These are phyloP conservation scores for Linaria vulgaris DNA, from an alignment of 257 asterid species.

Conservation along the genomic window DNA sequence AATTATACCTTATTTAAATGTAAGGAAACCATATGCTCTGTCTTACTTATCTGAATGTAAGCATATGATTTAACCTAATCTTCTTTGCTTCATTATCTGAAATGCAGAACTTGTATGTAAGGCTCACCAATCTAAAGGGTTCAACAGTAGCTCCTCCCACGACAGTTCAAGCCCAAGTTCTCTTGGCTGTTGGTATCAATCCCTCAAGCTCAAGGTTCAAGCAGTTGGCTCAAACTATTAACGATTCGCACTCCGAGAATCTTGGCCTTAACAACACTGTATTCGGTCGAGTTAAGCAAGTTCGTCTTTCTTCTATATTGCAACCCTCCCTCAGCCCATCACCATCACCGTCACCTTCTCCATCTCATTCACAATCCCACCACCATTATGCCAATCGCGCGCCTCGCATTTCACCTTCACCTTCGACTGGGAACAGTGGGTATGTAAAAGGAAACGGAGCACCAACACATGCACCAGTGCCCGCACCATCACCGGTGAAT, in stretches of 20 bases:
- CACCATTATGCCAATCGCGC: constrained; percentile 39
- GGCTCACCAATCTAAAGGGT: constrained; percentile 75
- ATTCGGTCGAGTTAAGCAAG: constrained; percentile 94
- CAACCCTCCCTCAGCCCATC: constrained; percentile 53
- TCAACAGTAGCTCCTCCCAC: constrained; percentile 73
- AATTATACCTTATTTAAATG: too few species aligned
- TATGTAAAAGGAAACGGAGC: constrained; percentile 34
- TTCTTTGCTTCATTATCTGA: constrained; percentile 14
- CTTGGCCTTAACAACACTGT: constrained; percentile 92
- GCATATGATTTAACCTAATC: not conserved
- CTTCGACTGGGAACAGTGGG: constrained; percentile 36
- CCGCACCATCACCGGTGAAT: constrained; percentile 42
- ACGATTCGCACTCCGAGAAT: constrained; percentile 66
- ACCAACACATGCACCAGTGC: constrained; percentile 42
- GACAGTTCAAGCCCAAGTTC: constrained; percentile 70
- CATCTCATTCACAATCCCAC: constrained; percentile 48
- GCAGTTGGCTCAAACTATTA: constrained; percentile 86
- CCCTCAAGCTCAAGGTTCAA: constrained; percentile 72
- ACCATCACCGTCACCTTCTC: constrained; percentile 53
- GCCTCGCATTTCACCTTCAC: constrained; percentile 74
- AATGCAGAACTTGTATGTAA: constrained; percentile 77
- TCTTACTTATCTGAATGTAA: too few species aligned
- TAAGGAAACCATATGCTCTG: too few species aligned
- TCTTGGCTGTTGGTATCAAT: constrained; percentile 69
- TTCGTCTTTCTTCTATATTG: constrained; percentile 69